phyloP scores from a whole-genome alignment of 179 eudicot genomes.

The Vitellaria paradoxa region DNA sequence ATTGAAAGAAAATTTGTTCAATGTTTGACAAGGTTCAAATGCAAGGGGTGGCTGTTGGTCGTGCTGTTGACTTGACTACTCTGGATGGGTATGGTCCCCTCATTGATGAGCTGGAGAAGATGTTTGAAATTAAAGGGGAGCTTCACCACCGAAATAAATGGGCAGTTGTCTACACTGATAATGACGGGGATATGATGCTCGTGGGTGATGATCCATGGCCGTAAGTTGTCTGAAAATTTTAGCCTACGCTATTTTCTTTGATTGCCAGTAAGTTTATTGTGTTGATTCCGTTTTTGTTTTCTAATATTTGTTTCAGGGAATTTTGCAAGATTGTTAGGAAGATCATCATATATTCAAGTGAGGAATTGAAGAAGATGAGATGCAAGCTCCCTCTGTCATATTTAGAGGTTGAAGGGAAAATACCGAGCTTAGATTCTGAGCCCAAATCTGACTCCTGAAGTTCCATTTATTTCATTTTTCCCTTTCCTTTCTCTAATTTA shows the following conservation, averaged over 20 bases:
- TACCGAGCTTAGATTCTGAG: constrained; percentile 40
- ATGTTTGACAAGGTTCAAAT: constrained; percentile 59
- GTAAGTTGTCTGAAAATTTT: constrained; percentile 44
- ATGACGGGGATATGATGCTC: constrained; percentile 95
- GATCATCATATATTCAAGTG: constrained; percentile 55
- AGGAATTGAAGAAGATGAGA: constrained; percentile 71
- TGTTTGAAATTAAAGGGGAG: constrained; percentile 83
- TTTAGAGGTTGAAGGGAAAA: constrained; percentile 37
- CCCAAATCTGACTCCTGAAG: constrained; percentile 30
- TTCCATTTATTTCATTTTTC: neutral
- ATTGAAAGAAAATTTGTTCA: neutral
- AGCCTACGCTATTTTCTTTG: neutral
- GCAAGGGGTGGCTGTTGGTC: constrained; percentile 93
- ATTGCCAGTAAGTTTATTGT: neutral
- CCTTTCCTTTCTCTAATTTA: neutral
- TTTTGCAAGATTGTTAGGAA: constrained; percentile 72
- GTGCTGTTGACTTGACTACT: constrained; percentile 73
- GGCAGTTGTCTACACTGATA: constrained; percentile 78
- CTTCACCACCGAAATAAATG: constrained; percentile 57
- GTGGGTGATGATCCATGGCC: constrained; percentile 91
- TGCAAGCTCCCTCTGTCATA: constrained; percentile 36
- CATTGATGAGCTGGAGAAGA: constrained; percentile 60
- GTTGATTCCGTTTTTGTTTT: neutral
- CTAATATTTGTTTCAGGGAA: constrained; percentile 40
- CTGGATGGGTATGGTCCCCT: constrained; percentile 64